Conservation (phyloP, 345 rosid species). For the Geranium rotundifolium region DNA sequence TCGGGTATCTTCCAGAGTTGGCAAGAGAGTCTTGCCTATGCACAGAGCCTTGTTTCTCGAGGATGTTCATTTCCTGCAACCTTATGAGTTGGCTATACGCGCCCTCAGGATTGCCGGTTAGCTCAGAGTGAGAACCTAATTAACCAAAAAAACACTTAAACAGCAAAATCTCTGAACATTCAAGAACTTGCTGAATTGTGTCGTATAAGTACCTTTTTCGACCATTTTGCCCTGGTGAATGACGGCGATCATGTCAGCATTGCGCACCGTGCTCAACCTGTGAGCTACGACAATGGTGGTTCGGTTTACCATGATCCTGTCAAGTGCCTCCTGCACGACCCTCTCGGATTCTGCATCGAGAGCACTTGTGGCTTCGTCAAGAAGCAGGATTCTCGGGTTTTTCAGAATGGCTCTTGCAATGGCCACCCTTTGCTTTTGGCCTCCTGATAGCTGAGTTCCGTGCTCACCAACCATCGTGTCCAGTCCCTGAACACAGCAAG, state of each 20-base stretch:
- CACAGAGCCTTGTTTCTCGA: conserved; percentile 11
- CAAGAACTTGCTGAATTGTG: neutral
- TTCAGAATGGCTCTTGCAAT: conserved; percentile 32
- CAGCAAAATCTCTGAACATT: too few species aligned
- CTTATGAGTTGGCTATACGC: conserved; percentile 71
- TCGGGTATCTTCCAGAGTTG: conserved; percentile 10
- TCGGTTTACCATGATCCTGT: conserved; percentile 30
- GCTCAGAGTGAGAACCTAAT: conserved; percentile 49
- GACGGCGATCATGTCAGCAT: conserved; percentile 12
- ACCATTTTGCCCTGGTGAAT: conserved; percentile 31
- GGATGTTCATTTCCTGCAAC: conserved; percentile 45
- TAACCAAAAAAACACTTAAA: neutral
- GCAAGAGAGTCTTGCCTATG: neutral
- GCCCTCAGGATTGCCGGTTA: conserved; percentile 56
- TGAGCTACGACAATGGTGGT: conserved; percentile 44
- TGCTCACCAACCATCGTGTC: conserved; percentile 14
- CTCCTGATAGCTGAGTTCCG: conserved; percentile 14
- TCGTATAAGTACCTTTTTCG: conserved; percentile 17
- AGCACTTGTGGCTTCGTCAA: conserved; percentile 42
- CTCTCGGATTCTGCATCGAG: conserved; percentile 40
- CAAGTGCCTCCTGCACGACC: conserved; percentile 38
- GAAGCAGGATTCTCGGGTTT: conserved; percentile 32
- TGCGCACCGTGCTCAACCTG: conserved; percentile 30
- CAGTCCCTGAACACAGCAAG: conserved; percentile 8
- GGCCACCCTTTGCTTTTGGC: conserved; percentile 28